phyloP scores from a whole-genome alignment of 495 filamentous ascomycete genomes.

The Chaetomidium leptoderma region DNA sequence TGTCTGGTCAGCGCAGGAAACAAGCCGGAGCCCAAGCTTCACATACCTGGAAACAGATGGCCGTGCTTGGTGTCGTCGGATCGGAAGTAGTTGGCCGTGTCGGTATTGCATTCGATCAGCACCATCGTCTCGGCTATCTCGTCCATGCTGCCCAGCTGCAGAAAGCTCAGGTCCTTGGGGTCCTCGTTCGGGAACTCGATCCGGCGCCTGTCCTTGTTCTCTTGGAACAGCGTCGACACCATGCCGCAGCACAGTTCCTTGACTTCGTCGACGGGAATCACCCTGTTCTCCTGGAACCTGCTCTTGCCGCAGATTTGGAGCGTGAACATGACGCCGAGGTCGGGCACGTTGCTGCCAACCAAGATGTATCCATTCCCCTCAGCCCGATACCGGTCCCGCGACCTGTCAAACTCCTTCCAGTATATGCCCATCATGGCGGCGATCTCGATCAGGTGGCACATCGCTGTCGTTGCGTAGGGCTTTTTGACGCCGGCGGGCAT shows the following conservation, averaged over 20 bases:
- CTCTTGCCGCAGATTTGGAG: conserved; percentile 42
- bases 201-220: conserved; percentile 31
- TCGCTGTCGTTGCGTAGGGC: conserved; percentile 47
- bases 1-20: conserved; percentile 23
- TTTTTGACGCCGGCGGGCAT: conserved; percentile 46
- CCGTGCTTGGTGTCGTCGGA: conserved; percentile 29
- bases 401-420: conserved; percentile 48
- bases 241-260: conserved; percentile 48
- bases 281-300: conserved; percentile 40
- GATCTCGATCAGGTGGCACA: conserved; percentile 49
- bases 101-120: conserved; percentile 41
- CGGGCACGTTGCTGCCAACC: conserved; percentile 38
- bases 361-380: conserved; percentile 51
- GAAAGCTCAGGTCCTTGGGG: conserved; percentile 29
- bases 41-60: conserved; percentile 48
- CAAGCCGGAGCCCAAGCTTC: neutral
- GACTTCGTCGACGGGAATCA: conserved; percentile 43
- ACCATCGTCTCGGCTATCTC: conserved; percentile 46
- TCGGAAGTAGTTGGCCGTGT: conserved; percentile 39
- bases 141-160: conserved; percentile 36
- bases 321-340: conserved; percentile 46
- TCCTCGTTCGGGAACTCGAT: conserved; percentile 39
- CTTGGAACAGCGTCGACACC: conserved; percentile 44
- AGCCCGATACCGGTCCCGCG: conserved; percentile 42
- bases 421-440: conserved; percentile 48